Evolutionary conservation across 306 rosid genomes (phyloP).

Genomic region (Rosa rugosa): DNA sequence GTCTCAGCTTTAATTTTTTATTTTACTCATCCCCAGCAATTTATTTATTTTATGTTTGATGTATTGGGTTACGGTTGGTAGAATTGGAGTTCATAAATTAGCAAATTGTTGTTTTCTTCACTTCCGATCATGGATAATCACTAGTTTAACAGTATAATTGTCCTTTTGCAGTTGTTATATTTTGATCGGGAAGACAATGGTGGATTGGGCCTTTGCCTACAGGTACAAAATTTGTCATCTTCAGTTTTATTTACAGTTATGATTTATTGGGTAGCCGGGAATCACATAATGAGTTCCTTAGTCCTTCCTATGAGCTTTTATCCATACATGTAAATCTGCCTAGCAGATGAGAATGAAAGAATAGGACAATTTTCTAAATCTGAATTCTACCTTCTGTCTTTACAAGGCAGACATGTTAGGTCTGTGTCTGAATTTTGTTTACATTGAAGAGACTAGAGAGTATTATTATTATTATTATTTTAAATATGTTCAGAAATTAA

Average conservation of each 20-base stretch:
- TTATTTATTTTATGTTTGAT: not conserved
- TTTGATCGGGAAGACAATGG: slow-evolving; percentile 84
- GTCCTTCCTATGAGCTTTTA: not conserved
- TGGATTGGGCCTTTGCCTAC: slow-evolving; percentile 92
- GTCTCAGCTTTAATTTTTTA: not conserved
- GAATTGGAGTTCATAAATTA: not conserved
- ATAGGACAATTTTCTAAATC: not conserved
- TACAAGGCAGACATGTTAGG: not conserved
- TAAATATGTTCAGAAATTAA: not conserved
- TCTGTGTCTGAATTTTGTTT: not conserved
- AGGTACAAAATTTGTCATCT: slow-evolving; percentile 54
- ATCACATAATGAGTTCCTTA: not conserved
- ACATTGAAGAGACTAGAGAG: slow-evolving; percentile 1
- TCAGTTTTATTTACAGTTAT: not conserved
- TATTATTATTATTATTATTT: not conserved
- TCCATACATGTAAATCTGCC: not conserved
- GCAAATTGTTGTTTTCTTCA: not conserved
- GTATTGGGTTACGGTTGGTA: not conserved
- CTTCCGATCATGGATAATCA: not conserved
- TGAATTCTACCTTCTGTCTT: not conserved
- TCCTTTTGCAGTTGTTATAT: slow-evolving; percentile 62
- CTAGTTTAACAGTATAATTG: not conserved
- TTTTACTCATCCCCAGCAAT: not conserved
- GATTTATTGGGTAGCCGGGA: not conserved
- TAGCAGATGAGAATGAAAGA: not conserved